Evolutionary conservation across 805 yeast species (phyloP), one percentile per base, ranked within the genome.

Genomic region (Lipomyces sp.): DNA sequence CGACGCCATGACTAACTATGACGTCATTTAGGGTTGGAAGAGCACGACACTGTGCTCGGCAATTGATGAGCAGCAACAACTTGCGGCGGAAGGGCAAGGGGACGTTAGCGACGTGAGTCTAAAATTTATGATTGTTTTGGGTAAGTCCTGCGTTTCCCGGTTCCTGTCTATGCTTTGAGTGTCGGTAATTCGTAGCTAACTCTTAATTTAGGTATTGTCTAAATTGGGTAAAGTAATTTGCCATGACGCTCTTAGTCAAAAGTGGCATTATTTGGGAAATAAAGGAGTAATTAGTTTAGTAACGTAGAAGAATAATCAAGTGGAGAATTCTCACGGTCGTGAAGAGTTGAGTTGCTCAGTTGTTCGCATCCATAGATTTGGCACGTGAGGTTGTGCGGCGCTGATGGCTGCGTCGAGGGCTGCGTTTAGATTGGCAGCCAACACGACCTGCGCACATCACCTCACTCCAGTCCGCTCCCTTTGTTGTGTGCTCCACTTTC

Each of bases 41-140:
- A 74, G 80, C 54, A 75, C 73, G 44, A 74, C 77, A 40, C 72
- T 78, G 75, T 77, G 80, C 45, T 67, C 74, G 2, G 76, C 77
- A 58, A 71, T 74, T 43, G 79, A 76, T 38, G 75, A 73, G 39
- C 48, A 33, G 36, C 41, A 32, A 4, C 31, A 8, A 24, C 14
- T 11, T 21, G 33, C 33, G n/a, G 37, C 40, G 18, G 18, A 36
- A 6, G 44, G 33, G 8, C 14, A 23, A 7, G 47, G 40, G 10
- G 46, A 34, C 16, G 23, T 26, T 5, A 18, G 24, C 19, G 49
- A 45, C 19, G 45, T 40, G 26, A 38, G 35, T 21, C 31, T 51
- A 22, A 51, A 51, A 37, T 43, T 51, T 19, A 47, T 42, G 55
- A 43, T 51, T 13, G 51, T 51, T 6, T 22, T 51, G 14, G 55